A percentile compares a stretch with the other conserved stretches of the same genome.
These are phyloP conservation scores for Tilletia horrida DNA, from an alignment of 1,284 basidiomycete genomes.

Conservation along the genomic window DNA sequence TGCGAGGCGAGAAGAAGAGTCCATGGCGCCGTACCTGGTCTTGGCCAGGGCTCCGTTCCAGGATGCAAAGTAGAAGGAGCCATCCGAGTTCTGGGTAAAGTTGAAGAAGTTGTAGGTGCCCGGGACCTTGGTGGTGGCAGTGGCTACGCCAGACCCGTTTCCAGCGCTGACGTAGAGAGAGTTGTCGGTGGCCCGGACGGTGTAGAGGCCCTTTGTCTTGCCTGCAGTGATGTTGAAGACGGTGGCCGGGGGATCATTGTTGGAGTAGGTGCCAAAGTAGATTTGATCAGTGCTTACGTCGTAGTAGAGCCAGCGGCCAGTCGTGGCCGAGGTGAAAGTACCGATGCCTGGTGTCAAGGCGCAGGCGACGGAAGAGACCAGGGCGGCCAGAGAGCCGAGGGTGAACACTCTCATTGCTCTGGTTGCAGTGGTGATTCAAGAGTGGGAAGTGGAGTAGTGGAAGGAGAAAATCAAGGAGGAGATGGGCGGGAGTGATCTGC, in stretches of 20 bases:
- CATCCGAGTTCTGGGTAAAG: conserved; percentile 1
- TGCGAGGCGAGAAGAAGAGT: conserved; percentile 2
- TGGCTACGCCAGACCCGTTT: neutral
- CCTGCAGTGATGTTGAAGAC: conserved; percentile 13
- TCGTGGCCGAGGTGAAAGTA: neutral
- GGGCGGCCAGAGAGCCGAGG: neutral
- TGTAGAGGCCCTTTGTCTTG: neutral
- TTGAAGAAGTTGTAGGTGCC: conserved; percentile 4
- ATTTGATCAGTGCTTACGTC: neutral
- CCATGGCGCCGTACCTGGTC: conserved; percentile 17
- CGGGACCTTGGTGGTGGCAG: neutral
- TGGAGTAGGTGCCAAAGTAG: neutral
- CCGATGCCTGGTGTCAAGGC: neutral
- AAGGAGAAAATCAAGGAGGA: neutral
- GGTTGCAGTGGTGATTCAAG: neutral
- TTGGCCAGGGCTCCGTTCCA: conserved; percentile 17
- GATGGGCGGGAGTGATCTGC: no score
- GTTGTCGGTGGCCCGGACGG: conserved; percentile 14
- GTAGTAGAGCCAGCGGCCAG: conserved; percentile 14
- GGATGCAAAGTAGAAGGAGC: conserved; percentile 8
- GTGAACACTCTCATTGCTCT: neutral
- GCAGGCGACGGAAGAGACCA: neutral
- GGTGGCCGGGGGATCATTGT: neutral
- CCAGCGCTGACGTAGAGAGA: neutral
- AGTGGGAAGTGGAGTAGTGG: neutral